Conservation (phyloP, 1,284 basidiomycete species). For the Neolentinus lepideus region DNA sequence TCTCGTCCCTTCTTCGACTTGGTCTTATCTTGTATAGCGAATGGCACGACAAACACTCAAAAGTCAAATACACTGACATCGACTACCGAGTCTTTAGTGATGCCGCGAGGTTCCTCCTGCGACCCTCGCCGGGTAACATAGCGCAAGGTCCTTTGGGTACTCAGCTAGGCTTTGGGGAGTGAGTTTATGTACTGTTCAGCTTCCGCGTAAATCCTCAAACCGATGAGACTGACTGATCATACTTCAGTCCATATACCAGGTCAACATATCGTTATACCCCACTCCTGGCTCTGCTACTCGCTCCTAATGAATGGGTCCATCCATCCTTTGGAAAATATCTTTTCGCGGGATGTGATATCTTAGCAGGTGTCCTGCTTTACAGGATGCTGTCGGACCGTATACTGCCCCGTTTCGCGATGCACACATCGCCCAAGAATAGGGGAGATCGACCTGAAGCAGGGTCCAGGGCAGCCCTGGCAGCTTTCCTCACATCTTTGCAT, state of each 20-base stretch:
- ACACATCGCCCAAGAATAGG: background rate
- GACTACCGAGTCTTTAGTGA: constrained; percentile 97
- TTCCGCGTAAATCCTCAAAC: background rate
- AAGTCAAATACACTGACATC: constrained; percentile 95
- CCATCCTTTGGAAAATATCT: constrained; percentile 86
- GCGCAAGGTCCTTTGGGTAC: constrained; percentile 59
- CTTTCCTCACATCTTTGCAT: constrained; percentile 55
- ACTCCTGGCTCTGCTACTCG: constrained; percentile 75
- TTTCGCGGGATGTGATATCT: constrained; percentile 81
- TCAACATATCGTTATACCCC: constrained; percentile 97
- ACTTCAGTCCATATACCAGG: constrained; percentile 79
- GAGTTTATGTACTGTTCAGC: too few species aligned
- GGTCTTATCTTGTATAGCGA: constrained; percentile 78
- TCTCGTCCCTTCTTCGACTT: constrained; percentile 57
- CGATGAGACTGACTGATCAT: constrained; percentile 4
- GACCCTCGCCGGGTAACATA: constrained; percentile 37
- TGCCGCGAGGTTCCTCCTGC: constrained; percentile 67
- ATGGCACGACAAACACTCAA: constrained; percentile 77
- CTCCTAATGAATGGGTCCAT: constrained; percentile 77
- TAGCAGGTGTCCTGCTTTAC: constrained; percentile 78
- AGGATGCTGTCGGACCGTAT: constrained; percentile 49
- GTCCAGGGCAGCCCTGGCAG: constrained; percentile 25
- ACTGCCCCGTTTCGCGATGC: constrained; percentile 23
- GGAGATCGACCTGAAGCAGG: constrained; percentile 4
- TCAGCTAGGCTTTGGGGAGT: constrained; percentile 60